These are phyloP conservation scores for Arthroderma sp. DNA, from an alignment of 2,329 filamentous ascomycete genomes.

Conservation along the genomic window DNA sequence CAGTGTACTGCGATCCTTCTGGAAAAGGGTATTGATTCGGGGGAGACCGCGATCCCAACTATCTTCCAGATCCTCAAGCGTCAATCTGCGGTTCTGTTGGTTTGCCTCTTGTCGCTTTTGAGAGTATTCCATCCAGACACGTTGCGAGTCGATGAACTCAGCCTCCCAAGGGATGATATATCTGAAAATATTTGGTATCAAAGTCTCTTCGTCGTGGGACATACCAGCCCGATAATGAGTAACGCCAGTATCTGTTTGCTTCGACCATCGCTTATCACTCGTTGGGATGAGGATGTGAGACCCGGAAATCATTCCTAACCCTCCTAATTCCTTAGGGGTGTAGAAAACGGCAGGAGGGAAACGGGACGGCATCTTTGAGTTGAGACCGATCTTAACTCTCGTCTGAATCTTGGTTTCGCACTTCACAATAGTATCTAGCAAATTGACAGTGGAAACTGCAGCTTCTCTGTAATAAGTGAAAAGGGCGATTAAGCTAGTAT, in stretches of 20 bases:
- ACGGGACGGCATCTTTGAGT: slow-evolving; percentile 98
- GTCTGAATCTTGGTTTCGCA: slow-evolving; percentile 99
- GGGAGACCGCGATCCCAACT: slow-evolving; percentile 97
- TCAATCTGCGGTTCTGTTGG: slow-evolving; percentile 89
- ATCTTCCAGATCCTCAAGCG: slow-evolving; percentile 90
- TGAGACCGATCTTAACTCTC: slow-evolving; percentile 93
- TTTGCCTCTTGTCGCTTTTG: slow-evolving; percentile 96
- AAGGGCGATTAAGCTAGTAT: slow-evolving; percentile 88
- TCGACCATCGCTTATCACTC: slow-evolving; percentile 95
- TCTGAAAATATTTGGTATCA: slow-evolving; percentile 97
- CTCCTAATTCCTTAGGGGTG: slow-evolving; percentile 93
- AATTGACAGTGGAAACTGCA: slow-evolving; percentile 83
- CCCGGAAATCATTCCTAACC: slow-evolving; percentile 96
- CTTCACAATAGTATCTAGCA: slow-evolving; percentile 96
- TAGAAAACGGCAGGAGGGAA: slow-evolving; percentile 98
- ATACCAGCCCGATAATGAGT: slow-evolving; percentile 96
- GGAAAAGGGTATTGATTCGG: slow-evolving; percentile 96
- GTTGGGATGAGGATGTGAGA: slow-evolving; percentile 96
- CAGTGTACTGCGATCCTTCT: slow-evolving; percentile 92
- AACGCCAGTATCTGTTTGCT: slow-evolving; percentile 93
- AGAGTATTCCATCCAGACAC: slow-evolving; percentile 98
- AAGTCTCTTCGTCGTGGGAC: slow-evolving; percentile 93
- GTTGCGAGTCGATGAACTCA: slow-evolving; percentile 96
- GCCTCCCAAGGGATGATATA: slow-evolving; percentile 99
- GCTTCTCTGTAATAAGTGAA: slow-evolving; percentile 99